Evolutionary conservation across 768 basidiomycete genomes (phyloP), one percentile per base, ranked within the genome.

Genomic region (Cantharellus cinnabarinus): DNA sequence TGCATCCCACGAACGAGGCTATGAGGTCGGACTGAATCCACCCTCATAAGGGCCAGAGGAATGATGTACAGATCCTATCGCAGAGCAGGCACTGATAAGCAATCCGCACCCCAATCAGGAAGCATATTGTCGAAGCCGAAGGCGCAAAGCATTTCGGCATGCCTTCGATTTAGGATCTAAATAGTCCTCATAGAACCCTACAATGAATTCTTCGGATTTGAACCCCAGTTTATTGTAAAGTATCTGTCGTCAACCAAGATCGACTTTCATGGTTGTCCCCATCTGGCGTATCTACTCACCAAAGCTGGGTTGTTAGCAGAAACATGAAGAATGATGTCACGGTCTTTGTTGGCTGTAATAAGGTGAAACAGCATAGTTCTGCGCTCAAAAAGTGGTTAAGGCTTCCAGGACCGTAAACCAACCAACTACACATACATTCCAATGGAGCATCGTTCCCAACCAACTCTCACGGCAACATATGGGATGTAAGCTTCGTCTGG

Each of bases 161-260:
- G 76, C 77, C 58, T 78, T 77, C 15, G 84, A 85, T 35, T 79
- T 71, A 2, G 78, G 69, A 64, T 82, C 78, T n/a, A 88, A 72
- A 67, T 88, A 88, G 50, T 81, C 75, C 50, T 85, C 82, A 63
- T 89, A 89, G 65, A 89, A 89, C 20, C 83, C 84, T 29, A 78
- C 79, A 29, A 89, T 75, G 61, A 88, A 88, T 66, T 84, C 85
- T 69, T 89, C 86, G 0, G 84, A 83, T 64, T 89, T 89, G 75
- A 89, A 88, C 37, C 87, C 86, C 64, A 89, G 88, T 56, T 79
- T 81, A 62, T 89, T 89, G 70, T 89, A 89, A 3, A 88, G 70
- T 87, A 56, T 57, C 2, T 41, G 41, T 63, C 61, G 63, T 63
- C 50, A 53, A 57, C 39, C 44, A 34, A 57, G 14, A 39, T 42